phyloP scores from a whole-genome alignment of 768 basidiomycete genomes.

The Brasilioporus rufonigricans region DNA sequence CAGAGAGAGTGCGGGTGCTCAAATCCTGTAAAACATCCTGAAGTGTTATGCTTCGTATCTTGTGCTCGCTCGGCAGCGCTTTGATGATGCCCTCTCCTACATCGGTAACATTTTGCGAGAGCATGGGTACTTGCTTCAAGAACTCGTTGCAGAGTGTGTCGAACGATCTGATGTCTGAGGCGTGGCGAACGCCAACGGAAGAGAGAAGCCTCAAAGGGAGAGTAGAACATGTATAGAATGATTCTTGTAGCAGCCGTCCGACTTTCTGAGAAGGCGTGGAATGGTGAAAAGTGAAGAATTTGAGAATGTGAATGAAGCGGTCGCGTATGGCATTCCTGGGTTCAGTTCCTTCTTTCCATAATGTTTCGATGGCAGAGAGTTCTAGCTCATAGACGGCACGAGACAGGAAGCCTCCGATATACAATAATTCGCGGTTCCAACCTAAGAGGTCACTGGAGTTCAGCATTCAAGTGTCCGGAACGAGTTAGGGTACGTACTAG shows the following conservation, averaged over 20 bases:
- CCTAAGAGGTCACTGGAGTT: conserved; percentile 42
- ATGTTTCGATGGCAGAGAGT: conserved; percentile 45
- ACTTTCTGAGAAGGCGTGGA: not conserved
- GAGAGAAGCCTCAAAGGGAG: not conserved
- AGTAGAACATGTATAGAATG: not conserved
- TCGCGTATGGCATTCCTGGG: conserved; percentile 49
- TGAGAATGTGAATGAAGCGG: conserved; percentile 27
- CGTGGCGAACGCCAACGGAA: not conserved
- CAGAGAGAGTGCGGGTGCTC: conserved; percentile 82
- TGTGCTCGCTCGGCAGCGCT: conserved; percentile 58
- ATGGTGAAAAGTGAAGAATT: not conserved
- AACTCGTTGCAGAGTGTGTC: not conserved
- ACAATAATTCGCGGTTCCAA: conserved; percentile 89
- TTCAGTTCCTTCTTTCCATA: not conserved
- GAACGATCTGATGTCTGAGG: not conserved
- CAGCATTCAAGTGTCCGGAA: not conserved
- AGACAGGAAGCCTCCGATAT: conserved; percentile 76
- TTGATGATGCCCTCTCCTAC: conserved; percentile 51
- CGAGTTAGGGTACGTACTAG: conserved; percentile 48
- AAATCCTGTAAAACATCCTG: conserved; percentile 75
- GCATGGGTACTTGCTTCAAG: not conserved
- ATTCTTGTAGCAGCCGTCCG: not conserved
- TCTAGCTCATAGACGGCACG: conserved; percentile 85
- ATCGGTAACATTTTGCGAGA: conserved; percentile 7
- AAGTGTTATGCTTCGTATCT: conserved; percentile 50